Conservation (phyloP, 345 rosid species). For the Raphanus sativus region DNA sequence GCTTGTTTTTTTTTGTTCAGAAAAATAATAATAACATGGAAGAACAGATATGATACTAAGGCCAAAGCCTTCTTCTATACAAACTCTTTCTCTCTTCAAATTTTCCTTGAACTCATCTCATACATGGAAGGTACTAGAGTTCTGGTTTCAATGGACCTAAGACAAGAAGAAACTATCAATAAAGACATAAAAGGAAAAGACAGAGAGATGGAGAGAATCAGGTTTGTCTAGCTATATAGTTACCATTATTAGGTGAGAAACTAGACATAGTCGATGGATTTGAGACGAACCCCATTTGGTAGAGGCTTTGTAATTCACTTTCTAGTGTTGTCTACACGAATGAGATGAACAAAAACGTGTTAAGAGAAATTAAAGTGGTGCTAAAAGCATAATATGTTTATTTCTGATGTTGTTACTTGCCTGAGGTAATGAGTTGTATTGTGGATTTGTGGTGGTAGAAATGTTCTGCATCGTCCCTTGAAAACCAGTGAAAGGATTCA, state of each 20-base stretch:
- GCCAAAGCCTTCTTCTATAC: slow-evolving; percentile 37
- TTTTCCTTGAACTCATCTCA: slow-evolving; percentile 14
- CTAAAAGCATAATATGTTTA: slow-evolving; percentile 11
- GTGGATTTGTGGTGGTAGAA: slow-evolving; percentile 51
- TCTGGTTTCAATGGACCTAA: slow-evolving; percentile 68
- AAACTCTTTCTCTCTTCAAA: slow-evolving; percentile 20
- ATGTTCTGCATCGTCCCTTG: slow-evolving; percentile 53
- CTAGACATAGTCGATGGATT: slow-evolving; percentile 51
- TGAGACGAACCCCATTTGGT: slow-evolving; percentile 75
- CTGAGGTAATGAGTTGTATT: slow-evolving; percentile 61
- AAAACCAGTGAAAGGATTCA: slow-evolving; percentile 51
- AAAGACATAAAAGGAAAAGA: background rate
- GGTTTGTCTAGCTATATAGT: slow-evolving; percentile 15
- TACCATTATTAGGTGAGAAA: slow-evolving; percentile 65
- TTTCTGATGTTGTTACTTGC: slow-evolving; percentile 36
- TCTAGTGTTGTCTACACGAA: slow-evolving; percentile 53
- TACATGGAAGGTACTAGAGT: slow-evolving; percentile 40
- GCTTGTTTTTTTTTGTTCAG: background rate
- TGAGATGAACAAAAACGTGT: background rate
- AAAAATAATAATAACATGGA: slow-evolving; percentile 23
- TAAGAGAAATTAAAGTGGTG: background rate
- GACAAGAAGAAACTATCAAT: background rate
- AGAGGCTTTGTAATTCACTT: slow-evolving; percentile 68
- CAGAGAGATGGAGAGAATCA: background rate
- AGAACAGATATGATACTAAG: slow-evolving; percentile 31